phyloP scores from a whole-genome alignment of 2,329 filamentous ascomycete species.

The Byssoonygena ceratinophila region DNA sequence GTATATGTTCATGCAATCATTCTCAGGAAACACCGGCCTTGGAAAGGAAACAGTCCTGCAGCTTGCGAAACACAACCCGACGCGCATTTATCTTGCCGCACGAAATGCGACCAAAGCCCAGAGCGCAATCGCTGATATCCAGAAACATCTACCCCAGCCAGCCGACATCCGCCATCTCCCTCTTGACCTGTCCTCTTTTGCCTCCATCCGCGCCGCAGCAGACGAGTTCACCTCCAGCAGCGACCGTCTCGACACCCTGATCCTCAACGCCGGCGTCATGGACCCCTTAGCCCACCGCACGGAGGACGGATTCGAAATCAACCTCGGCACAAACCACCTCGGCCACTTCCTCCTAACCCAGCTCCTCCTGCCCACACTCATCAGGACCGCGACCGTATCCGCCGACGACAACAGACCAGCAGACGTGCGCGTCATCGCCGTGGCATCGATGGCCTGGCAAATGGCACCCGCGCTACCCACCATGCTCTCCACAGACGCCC shows the following conservation, averaged over 20 bases:
- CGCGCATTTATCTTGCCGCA: slow-evolving; percentile 46
- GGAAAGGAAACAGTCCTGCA: slow-evolving; percentile 40
- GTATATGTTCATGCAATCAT: not conserved
- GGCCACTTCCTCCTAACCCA: slow-evolving; percentile 39
- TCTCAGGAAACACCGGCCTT: slow-evolving; percentile 5
- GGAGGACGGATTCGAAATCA: slow-evolving; percentile 35
- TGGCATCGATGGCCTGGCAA: slow-evolving; percentile 31
- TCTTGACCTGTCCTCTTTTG: slow-evolving; percentile 43
- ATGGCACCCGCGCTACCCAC: slow-evolving; percentile 27
- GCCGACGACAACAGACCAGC: slow-evolving; percentile 9
- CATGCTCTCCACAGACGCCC: slow-evolving; percentile 30
- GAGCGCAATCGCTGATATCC: slow-evolving; percentile 36
- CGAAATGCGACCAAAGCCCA: slow-evolving; percentile 37
- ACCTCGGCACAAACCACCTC: slow-evolving; percentile 40
- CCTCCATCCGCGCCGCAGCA: slow-evolving; percentile 39
- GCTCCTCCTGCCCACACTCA: slow-evolving; percentile 34
- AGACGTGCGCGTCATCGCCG: slow-evolving; percentile 31
- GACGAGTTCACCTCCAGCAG: slow-evolving; percentile 32
- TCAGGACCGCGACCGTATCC: slow-evolving; percentile 25
- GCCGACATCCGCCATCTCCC: slow-evolving; percentile 37
- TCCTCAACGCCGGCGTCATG: slow-evolving; percentile 42
- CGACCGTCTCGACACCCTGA: slow-evolving; percentile 37
- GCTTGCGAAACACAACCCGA: slow-evolving; percentile 39
- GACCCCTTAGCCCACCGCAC: slow-evolving; percentile 31
- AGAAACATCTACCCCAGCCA: slow-evolving; percentile 21